Percentiles rank a stretch among this genome's conserved stretches.
phyloP scores from a whole-genome alignment of 2,329 filamentous ascomycete species.

The Didymella arachidicola region DNA sequence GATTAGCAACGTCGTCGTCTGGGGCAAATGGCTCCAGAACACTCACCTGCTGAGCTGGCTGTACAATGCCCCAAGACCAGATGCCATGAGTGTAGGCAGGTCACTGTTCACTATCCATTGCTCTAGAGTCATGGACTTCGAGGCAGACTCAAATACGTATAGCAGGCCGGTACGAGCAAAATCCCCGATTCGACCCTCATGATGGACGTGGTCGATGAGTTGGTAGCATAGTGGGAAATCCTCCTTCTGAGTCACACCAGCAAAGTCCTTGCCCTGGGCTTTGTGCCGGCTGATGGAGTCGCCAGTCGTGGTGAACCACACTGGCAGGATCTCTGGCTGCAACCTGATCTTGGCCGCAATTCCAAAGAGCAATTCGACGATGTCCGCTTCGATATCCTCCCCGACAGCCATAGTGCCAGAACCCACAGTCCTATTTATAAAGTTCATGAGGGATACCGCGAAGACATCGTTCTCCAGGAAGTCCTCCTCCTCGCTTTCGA shows the following conservation, averaged over 20 bases:
- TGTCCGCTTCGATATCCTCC: conserved; percentile 82
- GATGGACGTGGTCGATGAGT: conserved; percentile 94
- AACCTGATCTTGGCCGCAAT: conserved; percentile 95
- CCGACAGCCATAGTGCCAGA: conserved; percentile 76
- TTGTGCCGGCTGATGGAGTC: conserved; percentile 51
- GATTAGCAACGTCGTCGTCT: conserved; percentile 21
- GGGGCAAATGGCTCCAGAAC: neutral
- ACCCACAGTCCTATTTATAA: conserved; percentile 80
- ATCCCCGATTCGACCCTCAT: conserved; percentile 92
- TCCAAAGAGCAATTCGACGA: conserved; percentile 93
- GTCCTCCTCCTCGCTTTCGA: conserved; percentile 96
- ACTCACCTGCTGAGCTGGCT: conserved; percentile 69
- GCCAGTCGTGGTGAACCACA: conserved; percentile 76
- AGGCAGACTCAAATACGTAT: conserved; percentile 94
- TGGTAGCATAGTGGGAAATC: conserved; percentile 97
- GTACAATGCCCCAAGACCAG: conserved; percentile 81
- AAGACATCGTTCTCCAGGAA: conserved; percentile 89
- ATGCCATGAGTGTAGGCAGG: conserved; percentile 95
- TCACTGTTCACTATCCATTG: conserved; percentile 98
- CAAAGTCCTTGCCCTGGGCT: conserved; percentile 72
- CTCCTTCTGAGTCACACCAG: conserved; percentile 82
- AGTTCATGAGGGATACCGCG: conserved; percentile 83
- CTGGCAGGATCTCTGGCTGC: conserved; percentile 82
- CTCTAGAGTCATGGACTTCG: conserved; percentile 81
- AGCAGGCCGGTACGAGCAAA: conserved; percentile 93